A percentile compares a stretch with the other conserved stretches of the same genome.
phyloP scores from a whole-genome alignment of 1,284 basidiomycete genomes.

The Ustilago curta region DNA sequence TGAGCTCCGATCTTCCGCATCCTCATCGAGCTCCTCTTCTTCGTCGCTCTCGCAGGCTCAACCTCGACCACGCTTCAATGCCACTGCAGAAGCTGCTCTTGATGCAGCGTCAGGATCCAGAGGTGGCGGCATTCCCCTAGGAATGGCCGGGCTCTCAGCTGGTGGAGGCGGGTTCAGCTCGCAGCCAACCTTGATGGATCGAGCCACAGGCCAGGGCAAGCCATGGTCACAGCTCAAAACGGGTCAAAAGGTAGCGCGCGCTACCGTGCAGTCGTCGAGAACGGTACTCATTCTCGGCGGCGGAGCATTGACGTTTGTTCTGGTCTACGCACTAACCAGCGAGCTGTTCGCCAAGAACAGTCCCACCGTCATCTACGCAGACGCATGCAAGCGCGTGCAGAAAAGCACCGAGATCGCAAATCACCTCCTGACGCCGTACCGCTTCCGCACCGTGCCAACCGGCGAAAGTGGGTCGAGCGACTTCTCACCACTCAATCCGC shows the following conservation, averaged over 20 bases:
- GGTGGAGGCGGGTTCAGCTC: constrained; percentile 21
- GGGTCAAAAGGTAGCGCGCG: constrained; percentile 84
- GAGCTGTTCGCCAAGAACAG: constrained; percentile 93
- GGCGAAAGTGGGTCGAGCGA: constrained; percentile 36
- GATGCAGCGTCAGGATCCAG: constrained; percentile 33
- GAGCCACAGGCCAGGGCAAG: constrained; percentile 64
- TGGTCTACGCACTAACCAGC: constrained; percentile 84
- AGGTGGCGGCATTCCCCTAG: constrained; percentile 38
- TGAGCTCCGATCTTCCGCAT: constrained; percentile 32
- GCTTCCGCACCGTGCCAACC: constrained; percentile 53
- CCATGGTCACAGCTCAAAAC: constrained; percentile 83
- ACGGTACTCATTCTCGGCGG: constrained; percentile 82
- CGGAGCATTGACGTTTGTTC: constrained; percentile 74
- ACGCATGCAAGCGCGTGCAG: constrained; percentile 86
- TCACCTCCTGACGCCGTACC: constrained; percentile 59
- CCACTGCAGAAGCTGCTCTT: constrained; percentile 47
- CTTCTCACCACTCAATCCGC: constrained; percentile 58
- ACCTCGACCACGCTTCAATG: constrained; percentile 38
- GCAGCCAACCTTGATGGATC: constrained; percentile 34
- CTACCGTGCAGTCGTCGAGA: constrained; percentile 79
- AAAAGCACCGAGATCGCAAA: constrained; percentile 73
- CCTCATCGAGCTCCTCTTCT: constrained; percentile 26
- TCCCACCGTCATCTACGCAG: constrained; percentile 86
- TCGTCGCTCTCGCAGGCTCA: constrained; percentile 33
- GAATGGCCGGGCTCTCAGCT: constrained; percentile 33